A percentile compares a stretch with the other conserved stretches of the same genome.
Evolutionary conservation across 108 stramenopile species (phyloP).

Genomic region (Aureococcus anophagefferens): DNA sequence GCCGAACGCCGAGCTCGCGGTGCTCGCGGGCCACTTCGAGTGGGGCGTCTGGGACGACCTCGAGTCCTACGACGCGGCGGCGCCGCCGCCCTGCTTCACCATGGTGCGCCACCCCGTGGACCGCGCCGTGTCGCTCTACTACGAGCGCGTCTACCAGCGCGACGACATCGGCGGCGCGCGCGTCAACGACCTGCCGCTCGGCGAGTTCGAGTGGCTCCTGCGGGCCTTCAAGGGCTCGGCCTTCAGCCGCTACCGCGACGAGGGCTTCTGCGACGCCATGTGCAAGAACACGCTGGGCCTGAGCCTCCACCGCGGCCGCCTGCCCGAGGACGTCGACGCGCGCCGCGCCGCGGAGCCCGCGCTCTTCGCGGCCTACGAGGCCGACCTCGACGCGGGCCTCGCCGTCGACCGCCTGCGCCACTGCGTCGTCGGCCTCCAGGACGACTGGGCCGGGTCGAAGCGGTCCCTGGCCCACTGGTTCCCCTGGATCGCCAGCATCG

Average conservation of each 20-base stretch:
- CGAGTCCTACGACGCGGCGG: no score
- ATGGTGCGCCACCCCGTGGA: constrained; percentile 21
- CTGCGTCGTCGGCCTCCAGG: constrained; percentile 23
- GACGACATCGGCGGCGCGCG: constrained; percentile 5
- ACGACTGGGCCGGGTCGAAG: constrained; percentile 15
- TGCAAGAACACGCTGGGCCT: constrained; percentile 15
- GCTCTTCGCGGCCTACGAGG: no score
- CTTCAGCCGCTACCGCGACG: constrained; percentile 14
- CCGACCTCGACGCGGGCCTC: background rate
- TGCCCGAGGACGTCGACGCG: background rate
- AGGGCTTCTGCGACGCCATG: constrained; percentile 10
- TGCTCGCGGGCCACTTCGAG: constrained; percentile 21
- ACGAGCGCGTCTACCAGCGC: constrained; percentile 18
- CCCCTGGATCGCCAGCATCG: constrained; percentile 21
- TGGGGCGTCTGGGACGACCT: constrained; percentile 20
- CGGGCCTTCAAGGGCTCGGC: background rate
- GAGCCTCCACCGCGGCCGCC: background rate
- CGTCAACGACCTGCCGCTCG: constrained; percentile 5
- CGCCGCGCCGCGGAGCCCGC: no score
- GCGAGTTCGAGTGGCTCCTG: background rate
- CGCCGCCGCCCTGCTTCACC: constrained; percentile 1
- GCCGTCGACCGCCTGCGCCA: constrained; percentile 5
- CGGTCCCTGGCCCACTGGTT: constrained; percentile 11
- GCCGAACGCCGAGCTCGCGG: background rate
- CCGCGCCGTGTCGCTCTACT: constrained; percentile 18